A percentile compares a stretch with the other conserved stretches of the same genome.
phyloP scores from a whole-genome alignment of 352 stramenopile genomes.

The Pythium pyrilobum region DNA sequence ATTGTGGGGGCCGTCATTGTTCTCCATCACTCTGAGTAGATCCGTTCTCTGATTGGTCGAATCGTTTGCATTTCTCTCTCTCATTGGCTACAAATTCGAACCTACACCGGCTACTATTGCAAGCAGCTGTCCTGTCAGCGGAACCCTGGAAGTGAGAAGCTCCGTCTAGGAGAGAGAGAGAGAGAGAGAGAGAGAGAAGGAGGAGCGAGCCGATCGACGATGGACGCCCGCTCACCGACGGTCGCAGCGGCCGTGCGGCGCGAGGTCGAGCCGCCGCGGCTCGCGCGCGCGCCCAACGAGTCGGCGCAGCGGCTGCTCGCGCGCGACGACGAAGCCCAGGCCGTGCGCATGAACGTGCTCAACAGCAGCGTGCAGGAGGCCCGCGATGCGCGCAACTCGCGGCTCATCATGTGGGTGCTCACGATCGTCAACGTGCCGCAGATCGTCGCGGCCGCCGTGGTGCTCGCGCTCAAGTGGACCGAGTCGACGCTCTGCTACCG shows the following conservation, averaged over 20 bases:
- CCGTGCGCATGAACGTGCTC: constrained; percentile 78
- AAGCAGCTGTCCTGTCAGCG: too few relatives aligned
- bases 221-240: neutral
- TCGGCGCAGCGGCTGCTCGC: constrained; percentile 30
- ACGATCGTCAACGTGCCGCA: constrained; percentile 77
- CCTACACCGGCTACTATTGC: too few relatives aligned
- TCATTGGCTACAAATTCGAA: constrained; percentile 18
- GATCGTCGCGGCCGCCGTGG: constrained; percentile 45
- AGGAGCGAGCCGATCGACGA: neutral
- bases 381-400: constrained; percentile 70
- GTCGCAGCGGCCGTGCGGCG: neutral
- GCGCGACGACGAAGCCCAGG: constrained; percentile 62
- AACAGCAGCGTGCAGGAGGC: constrained; percentile 80
- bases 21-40: neutral
- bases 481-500: constrained; percentile 72
- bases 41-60: constrained; percentile 8
- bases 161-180: neutral
- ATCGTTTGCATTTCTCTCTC: neutral
- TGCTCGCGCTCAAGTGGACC: constrained; percentile 67
- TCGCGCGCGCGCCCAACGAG: neutral
- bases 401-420: constrained; percentile 74
- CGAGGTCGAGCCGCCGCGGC: neutral
- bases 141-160: too few relatives aligned
- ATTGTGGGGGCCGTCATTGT: neutral
- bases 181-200: neutral